Base-by-base conservation (phyloP, 352 stramenopile genomes). In the Saprolegnia parasitica region DNA sequence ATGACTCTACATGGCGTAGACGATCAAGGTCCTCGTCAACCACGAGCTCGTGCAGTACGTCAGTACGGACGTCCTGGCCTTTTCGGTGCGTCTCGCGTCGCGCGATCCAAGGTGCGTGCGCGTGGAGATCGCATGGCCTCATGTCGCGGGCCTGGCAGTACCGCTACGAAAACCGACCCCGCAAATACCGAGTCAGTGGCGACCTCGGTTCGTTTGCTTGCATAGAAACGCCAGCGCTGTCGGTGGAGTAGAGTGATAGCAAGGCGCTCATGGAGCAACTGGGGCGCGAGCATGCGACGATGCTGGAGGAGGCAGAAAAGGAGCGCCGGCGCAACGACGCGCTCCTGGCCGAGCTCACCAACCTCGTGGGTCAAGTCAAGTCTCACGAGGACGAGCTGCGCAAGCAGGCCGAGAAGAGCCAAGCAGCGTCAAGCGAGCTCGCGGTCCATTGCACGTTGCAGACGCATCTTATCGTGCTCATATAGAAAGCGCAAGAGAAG, bases 401-500 rank as follows among this genome's bases (percentile, higher is more conserved):
- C 26, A 46, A 61, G 18, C 50, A 63, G 42, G 26, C 55, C 23
- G 55, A 70, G 54, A 70, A n/a, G 26, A 57, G 39, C 24, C 63
- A 70, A 21, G 8, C 18, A n/a, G 26, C 24, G 5, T 8, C 42
- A 18, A 16, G 45, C 13, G 63, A 70, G 32, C 18, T 70, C 20
- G 63, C 47, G 32, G 63, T 70, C 18, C 10, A 20, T 26, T 45
- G 23, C 20, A 29, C 16, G 5, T 26, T 39, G 35, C 54, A 23
- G 11, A 1, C 9, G 9, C 10, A 32, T 15, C 23, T 56, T 0
- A 29, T 50, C 6, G 20, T 10, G 15, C 20, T 56, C 4, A 4
- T 2, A 46, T 62, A 70, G 63, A 61, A 52, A 57, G n/a, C 55
- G 35, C 63, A 62, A 24, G 63, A 70, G 39, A 70, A 70, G 54